phyloP scores from a whole-genome alignment of 177 flowering plant species.

The Vitis hybrid region DNA sequence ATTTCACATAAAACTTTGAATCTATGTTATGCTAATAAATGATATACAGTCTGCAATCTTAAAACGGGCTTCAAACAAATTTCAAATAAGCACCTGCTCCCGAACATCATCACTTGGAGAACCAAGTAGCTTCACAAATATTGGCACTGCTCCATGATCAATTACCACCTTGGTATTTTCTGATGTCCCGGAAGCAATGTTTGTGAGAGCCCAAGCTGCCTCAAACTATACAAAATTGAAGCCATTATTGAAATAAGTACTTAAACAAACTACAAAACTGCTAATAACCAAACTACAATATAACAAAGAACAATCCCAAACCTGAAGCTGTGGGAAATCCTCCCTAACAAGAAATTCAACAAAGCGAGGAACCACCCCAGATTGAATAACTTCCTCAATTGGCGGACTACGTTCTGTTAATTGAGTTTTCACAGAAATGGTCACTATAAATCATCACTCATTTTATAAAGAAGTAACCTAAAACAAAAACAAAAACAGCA shows the following conservation, averaged over 20 bases:
- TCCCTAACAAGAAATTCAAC: conserved; percentile 56
- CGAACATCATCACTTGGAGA: conserved; percentile 84
- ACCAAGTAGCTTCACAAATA: conserved; percentile 71
- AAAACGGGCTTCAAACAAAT: background rate
- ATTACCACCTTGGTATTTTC: conserved; percentile 81
- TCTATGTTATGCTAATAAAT: background rate
- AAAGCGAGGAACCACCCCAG: conserved; percentile 66
- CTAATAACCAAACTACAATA: background rate
- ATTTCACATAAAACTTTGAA: background rate
- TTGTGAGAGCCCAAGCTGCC: conserved; percentile 94
- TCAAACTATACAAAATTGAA: conserved; percentile 51
- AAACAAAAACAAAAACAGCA: background rate
- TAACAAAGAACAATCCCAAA: conserved; percentile 4
- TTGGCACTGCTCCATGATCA: conserved; percentile 88
- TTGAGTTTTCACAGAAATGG: background rate
- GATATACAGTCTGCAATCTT: background rate
- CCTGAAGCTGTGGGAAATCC: conserved; percentile 59
- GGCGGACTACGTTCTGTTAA: conserved; percentile 52
- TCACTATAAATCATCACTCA: background rate
- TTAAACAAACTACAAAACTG: background rate
- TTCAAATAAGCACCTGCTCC: conserved; percentile 56
- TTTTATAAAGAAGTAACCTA: background rate
- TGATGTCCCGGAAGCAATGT: conserved; percentile 87
- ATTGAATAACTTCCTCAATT: conserved; percentile 61
- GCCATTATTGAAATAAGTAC: background rate